phyloP scores from a whole-genome alignment of 805 yeast species.

The Metschnikowia dekortorum region DNA sequence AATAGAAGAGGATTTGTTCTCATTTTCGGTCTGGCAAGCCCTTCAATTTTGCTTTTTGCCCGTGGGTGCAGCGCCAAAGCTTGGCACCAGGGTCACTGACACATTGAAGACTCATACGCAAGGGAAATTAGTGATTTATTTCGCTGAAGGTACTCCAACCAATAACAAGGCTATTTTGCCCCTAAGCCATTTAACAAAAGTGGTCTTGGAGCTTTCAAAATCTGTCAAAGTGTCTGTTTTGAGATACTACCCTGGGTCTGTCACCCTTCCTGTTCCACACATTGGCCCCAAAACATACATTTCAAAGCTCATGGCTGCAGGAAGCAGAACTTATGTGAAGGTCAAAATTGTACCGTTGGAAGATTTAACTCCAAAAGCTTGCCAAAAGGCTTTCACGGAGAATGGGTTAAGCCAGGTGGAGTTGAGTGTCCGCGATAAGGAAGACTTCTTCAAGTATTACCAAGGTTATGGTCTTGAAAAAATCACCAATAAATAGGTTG shows the following conservation, averaged over 20 bases:
- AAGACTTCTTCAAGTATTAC: constrained; percentile 22
- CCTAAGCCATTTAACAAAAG: constrained; percentile 27
- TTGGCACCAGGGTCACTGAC: constrained; percentile 11
- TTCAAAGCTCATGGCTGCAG: constrained; percentile 20
- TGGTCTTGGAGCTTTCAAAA: constrained; percentile 1
- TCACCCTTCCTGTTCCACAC: constrained; percentile 36
- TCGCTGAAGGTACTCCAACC: constrained; percentile 81
- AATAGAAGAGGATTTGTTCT: constrained; percentile 27
- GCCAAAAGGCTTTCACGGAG: constrained; percentile 28
- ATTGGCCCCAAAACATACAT: constrained; percentile 20
- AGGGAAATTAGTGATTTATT: constrained; percentile 49
- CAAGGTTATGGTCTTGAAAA: constrained; percentile 6
- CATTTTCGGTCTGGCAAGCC: constrained; percentile 25
- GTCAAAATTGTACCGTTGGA: constrained; percentile 25
- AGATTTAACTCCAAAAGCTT: constrained; percentile 14
- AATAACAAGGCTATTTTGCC: constrained; percentile 76
- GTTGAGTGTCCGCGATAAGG: constrained; percentile 27
- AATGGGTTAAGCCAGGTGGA: constrained; percentile 31
- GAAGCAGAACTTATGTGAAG: constrained; percentile 21
- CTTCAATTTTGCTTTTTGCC: constrained; percentile 19
- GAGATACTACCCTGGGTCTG: constrained; percentile 33
- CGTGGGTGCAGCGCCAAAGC: constrained; percentile 9
- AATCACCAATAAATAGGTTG: background rate
- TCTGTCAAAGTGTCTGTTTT: constrained; percentile 33
- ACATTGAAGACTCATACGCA: constrained; percentile 22